Conservation (phyloP, 2,329 filamentous ascomycete genomes). For the Aspergillus niger region DNA sequence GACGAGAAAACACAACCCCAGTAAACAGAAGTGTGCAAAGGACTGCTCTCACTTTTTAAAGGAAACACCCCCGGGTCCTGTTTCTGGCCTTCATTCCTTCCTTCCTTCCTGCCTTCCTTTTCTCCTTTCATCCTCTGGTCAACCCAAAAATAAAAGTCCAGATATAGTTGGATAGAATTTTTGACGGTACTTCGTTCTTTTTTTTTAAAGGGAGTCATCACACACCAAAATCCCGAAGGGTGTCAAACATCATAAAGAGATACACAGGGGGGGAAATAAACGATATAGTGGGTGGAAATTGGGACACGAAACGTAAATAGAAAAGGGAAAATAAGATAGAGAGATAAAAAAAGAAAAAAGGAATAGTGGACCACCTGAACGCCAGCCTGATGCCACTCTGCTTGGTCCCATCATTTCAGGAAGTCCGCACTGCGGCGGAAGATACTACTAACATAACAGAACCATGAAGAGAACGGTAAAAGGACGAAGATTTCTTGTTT, state of each 20-base stretch:
- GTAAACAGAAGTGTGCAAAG: not conserved
- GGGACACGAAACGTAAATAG: conserved; percentile 19
- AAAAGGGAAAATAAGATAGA: conserved; percentile 14
- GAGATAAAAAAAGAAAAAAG: conserved; percentile 26
- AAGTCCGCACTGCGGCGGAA: conserved; percentile 25
- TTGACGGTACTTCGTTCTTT: conserved; percentile 8
- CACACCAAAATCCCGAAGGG: conserved; percentile 11
- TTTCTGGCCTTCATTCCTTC: not conserved
- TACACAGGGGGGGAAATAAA: conserved; percentile 14
- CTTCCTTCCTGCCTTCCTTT: not conserved
- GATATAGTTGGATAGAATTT: conserved; percentile 5
- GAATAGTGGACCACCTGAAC: conserved; percentile 43
- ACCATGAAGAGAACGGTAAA: conserved; percentile 35
- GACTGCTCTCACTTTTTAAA: not conserved
- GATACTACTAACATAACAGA: conserved; percentile 39
- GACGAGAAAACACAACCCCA: not conserved
- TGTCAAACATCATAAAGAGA: conserved; percentile 20
- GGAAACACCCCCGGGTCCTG: not conserved
- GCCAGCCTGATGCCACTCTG: conserved; percentile 47
- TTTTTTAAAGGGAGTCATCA: conserved; percentile 1
- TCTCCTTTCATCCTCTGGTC: not conserved
- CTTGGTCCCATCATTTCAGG: conserved; percentile 38
- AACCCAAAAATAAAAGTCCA: conserved; percentile 1
- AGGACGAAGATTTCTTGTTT: conserved; percentile 32
- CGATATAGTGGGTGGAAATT: conserved; percentile 13